Conservation (phyloP, 306 rosid genomes). For the Astragalus membranaceus region DNA sequence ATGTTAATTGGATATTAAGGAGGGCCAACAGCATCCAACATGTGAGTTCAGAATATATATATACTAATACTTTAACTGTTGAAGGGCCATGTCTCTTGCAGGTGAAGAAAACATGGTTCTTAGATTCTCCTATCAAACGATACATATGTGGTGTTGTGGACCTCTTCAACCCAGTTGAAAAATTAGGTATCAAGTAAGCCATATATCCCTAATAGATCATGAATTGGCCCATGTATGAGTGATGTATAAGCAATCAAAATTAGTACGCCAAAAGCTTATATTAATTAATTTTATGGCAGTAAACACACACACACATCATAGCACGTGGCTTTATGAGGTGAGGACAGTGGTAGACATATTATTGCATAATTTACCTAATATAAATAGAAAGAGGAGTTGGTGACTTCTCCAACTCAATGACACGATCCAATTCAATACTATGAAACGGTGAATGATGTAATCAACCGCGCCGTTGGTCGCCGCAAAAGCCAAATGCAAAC, state of each 20-base stretch:
- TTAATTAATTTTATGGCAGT: not conserved
- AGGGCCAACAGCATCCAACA: not conserved
- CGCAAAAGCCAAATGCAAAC: slow-evolving; percentile 8
- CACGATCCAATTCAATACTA: not conserved
- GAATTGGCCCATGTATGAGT: slow-evolving; percentile 25
- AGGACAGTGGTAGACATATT: slow-evolving; percentile 11
- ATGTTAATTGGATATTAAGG: not conserved
- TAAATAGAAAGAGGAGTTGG: slow-evolving; percentile 16
- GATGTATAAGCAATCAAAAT: slow-evolving; percentile 17
- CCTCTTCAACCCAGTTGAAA: slow-evolving; percentile 15
- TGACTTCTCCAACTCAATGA: slow-evolving; percentile 14
- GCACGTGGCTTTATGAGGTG: not conserved
- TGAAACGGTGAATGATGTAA: not conserved
- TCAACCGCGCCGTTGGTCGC: not conserved
- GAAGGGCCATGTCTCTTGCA: not conserved
- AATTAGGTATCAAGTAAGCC: slow-evolving; percentile 1
- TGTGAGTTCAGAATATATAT: not conserved
- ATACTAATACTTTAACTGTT: not conserved
- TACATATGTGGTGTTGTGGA: slow-evolving; percentile 16
- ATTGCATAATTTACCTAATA: not conserved
- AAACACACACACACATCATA: too few relatives aligned
- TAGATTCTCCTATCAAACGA: not conserved
- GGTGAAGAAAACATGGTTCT: slow-evolving; percentile 7
- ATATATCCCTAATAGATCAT: not conserved
- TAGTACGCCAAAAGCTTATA: slow-evolving; percentile 6